Conservation (phyloP, 768 basidiomycete genomes). For the Infundibulicybe gibba region DNA sequence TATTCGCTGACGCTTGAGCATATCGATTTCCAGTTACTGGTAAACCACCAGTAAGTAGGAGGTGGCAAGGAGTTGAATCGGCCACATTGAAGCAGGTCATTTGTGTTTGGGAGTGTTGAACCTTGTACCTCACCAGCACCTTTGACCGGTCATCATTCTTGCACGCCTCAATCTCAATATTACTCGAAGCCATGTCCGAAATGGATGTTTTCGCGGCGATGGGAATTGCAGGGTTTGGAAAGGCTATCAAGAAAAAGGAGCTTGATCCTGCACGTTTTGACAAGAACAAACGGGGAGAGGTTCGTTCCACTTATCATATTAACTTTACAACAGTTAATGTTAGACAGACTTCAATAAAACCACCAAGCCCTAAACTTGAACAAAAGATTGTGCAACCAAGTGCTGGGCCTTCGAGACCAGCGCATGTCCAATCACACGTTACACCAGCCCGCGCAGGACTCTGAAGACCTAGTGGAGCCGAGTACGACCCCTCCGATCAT, state of each 20-base stretch:
- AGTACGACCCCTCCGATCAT: conserved; percentile 55
- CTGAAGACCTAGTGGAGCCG: conserved; percentile 39
- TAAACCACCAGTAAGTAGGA: not conserved
- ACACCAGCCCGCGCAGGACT: conserved; percentile 17
- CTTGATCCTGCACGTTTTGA: conserved; percentile 79
- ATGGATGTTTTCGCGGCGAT: conserved; percentile 76
- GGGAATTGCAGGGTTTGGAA: conserved; percentile 85
- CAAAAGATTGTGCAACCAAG: not conserved
- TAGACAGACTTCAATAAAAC: not conserved
- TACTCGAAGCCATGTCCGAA: conserved; percentile 32
- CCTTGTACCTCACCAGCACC: too few species aligned
- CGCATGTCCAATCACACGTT: conserved; percentile 6
- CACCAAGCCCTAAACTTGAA: not conserved
- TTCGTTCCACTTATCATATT: conserved; percentile 21
- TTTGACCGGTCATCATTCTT: not conserved
- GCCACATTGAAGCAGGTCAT: too few species aligned
- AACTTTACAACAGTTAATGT: not conserved
- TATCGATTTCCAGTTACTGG: conserved; percentile 11
- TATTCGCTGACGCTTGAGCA: conserved; percentile 55
- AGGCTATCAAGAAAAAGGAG: conserved; percentile 58
- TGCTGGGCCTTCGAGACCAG: not conserved
- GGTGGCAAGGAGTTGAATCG: too few species aligned
- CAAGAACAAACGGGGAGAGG: conserved; percentile 63
- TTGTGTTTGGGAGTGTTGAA: too few species aligned
- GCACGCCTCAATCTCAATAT: not conserved